phyloP scores from a whole-genome alignment of 1,139 yeast genomes.

The Diutina siamensis region DNA sequence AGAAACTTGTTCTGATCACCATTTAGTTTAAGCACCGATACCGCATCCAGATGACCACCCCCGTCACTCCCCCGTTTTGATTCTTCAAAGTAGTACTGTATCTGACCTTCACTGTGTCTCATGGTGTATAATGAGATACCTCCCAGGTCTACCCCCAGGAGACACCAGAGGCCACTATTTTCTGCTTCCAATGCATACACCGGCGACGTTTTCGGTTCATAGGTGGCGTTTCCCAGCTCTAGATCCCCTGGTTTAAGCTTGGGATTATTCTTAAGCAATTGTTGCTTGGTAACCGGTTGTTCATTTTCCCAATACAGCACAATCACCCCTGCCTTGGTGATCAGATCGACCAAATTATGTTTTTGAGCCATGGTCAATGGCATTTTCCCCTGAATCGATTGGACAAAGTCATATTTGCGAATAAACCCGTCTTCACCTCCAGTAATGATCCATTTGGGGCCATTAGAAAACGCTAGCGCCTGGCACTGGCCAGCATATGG shows the following conservation, averaged over 20 bases:
- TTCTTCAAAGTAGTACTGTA: constrained; percentile 57
- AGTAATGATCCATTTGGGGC: constrained; percentile 79
- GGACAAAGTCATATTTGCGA: constrained; percentile 76
- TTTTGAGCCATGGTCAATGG: constrained; percentile 86
- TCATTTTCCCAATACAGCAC: constrained; percentile 94
- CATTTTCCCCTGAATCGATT: constrained; percentile 79
- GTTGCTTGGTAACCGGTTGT: constrained; percentile 48
- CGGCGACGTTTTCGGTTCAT: constrained; percentile 66
- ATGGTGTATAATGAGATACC: constrained; percentile 80
- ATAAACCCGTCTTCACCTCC: constrained; percentile 97
- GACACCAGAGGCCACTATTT: constrained; percentile 70
- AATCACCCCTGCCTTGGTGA: constrained; percentile 74
- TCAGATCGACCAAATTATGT: constrained; percentile 79
- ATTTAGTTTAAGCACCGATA: constrained; percentile 59
- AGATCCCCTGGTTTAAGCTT: constrained; percentile 34
- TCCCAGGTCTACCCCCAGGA: constrained; percentile 75
- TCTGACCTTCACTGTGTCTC: constrained; percentile 72
- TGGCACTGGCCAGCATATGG: constrained; percentile 66
- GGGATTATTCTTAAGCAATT: constrained; percentile 30
- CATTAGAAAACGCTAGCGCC: constrained; percentile 66
- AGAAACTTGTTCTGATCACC: constrained; percentile 48
- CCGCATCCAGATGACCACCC: constrained; percentile 55
- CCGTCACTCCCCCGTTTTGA: background rate
- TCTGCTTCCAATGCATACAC: constrained; percentile 84
- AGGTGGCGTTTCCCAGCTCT: constrained; percentile 23